phyloP scores from a whole-genome alignment of 768 basidiomycete genomes.

The Mycena olivaceomarginata region DNA sequence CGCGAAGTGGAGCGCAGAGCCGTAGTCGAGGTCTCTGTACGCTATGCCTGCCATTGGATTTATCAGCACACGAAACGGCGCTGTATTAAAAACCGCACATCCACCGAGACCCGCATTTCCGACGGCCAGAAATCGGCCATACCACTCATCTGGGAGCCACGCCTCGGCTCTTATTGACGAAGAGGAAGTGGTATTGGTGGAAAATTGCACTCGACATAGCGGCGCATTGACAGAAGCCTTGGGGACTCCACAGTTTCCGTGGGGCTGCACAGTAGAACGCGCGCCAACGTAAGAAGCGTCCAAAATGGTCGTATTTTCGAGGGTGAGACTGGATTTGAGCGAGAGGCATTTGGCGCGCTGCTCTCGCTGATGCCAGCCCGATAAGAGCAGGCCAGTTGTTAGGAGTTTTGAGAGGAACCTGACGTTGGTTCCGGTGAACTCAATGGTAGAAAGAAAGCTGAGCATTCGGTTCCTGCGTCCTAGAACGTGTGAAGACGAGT shows the following conservation, averaged over 20 bases:
- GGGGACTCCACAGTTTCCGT: constrained; percentile 9
- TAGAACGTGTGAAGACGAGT: no score
- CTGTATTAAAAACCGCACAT: constrained; percentile 23
- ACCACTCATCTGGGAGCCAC: constrained; percentile 44
- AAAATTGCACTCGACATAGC: constrained; percentile 38
- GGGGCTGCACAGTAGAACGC: constrained; percentile 6
- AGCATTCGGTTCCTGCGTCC: no score
- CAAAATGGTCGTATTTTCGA: constrained; percentile 39
- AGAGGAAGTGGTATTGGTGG: constrained; percentile 13
- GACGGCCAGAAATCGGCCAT: constrained; percentile 37
- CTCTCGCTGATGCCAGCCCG: constrained; percentile 1
- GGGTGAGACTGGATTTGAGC: constrained; percentile 27
- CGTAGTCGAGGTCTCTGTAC: constrained; percentile 40
- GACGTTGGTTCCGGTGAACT: constrained; percentile 10
- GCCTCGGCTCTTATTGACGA: constrained; percentile 38
- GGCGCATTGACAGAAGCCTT: constrained; percentile 11
- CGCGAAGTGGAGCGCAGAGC: constrained; percentile 45
- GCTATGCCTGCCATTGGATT: constrained; percentile 9
- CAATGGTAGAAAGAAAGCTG: background rate
- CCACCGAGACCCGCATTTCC: constrained; percentile 45
- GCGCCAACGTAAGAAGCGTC: constrained; percentile 22
- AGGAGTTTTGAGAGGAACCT: constrained; percentile 15
- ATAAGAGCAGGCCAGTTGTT: background rate
- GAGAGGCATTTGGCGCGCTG: constrained; percentile 24
- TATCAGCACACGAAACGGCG: no score